Evolutionary conservation across 305 asterid species (phyloP).

Genomic region (Fraxinus albicans): DNA sequence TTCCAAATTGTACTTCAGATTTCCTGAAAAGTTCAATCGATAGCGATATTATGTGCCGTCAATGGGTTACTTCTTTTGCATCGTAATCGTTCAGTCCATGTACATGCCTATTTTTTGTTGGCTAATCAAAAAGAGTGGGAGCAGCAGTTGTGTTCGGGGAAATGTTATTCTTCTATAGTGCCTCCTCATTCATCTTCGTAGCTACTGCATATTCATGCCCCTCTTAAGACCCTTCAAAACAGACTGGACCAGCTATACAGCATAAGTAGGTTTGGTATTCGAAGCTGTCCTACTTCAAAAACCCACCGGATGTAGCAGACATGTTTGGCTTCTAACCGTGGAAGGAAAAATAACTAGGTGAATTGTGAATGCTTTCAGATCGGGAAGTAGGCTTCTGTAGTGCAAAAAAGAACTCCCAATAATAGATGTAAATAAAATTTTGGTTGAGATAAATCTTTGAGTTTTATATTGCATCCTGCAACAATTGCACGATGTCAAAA

Average conservation of each 20-base stretch:
- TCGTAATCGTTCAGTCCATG: slow-evolving; percentile 17
- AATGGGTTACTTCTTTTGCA: too few relatives aligned
- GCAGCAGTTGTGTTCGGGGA: neutral
- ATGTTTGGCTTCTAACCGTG: slow-evolving; percentile 21
- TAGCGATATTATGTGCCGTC: slow-evolving; percentile 10
- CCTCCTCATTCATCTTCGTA: too few relatives aligned
- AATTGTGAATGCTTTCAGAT: neutral
- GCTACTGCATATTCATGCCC: too few relatives aligned
- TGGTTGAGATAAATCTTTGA: slow-evolving; percentile 19
- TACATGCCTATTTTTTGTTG: slow-evolving; percentile 36
- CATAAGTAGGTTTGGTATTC: too few relatives aligned
- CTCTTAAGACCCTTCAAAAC: too few relatives aligned
- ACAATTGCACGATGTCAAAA: slow-evolving; percentile 41
- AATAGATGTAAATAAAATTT: slow-evolving; percentile 29
- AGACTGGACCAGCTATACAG: too few relatives aligned
- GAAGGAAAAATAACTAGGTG: neutral
- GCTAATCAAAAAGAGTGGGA: slow-evolving; percentile 25
- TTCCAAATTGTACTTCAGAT: too few relatives aligned
- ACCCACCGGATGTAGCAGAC: neutral
- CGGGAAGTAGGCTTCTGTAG: neutral
- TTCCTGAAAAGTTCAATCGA: too few relatives aligned
- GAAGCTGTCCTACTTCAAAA: too few relatives aligned
- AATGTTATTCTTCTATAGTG: too few relatives aligned
- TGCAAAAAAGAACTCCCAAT: slow-evolving; percentile 37
- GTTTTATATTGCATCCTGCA: slow-evolving; percentile 33